Base-by-base conservation (phyloP, 2,329 filamentous ascomycete species). In the Aspergillus chevalieri region DNA sequence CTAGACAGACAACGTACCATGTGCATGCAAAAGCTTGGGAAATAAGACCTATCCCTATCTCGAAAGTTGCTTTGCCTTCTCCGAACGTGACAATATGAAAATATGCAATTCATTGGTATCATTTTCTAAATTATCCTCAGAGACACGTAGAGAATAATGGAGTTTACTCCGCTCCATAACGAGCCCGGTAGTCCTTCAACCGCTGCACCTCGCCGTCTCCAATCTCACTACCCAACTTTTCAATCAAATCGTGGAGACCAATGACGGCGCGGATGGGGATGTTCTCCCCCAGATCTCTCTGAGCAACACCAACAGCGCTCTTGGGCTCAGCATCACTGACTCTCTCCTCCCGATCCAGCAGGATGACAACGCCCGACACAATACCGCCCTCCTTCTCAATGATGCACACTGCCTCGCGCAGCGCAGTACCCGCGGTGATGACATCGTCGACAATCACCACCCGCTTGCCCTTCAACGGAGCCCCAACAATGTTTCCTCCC, bases 361-460 rank as follows among this genome's bases (percentile, higher is more conserved):
- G 87, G 28, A 98, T 87, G 17, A 96, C 81, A 50, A 97, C 91
- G 26, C 90, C 92, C 3, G 86, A 87, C 19, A 97, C 83, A 46
- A 80, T 82, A 1, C 92, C 93, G 2, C 92, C 93, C 67, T 95
- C 86, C 60, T 82, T 82, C 61, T 83, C 80, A 66, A 97, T 95
- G 70, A 95, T 93, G 48, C 83, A 83, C 52, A 97, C 90, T 12
- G 92, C 89, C 70, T 97, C 91, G 51, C 90, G 80, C 74, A 96
- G 91, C 38, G 93, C 93, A 1, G 91, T 97, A 24, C 93, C 93
- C 0, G 90, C 92, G 1, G 91, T 96, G 63, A 97, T 92, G 50
- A 98, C 92, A 72, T 97, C 93, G 75, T 98, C 93, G 38, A 98
- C 85, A 59, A 98, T 87, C 30, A 98, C 78, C 14, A 96, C 83